Base-by-base conservation (phyloP, 202 grass and related monocot species). In the Setaria viridis region DNA sequence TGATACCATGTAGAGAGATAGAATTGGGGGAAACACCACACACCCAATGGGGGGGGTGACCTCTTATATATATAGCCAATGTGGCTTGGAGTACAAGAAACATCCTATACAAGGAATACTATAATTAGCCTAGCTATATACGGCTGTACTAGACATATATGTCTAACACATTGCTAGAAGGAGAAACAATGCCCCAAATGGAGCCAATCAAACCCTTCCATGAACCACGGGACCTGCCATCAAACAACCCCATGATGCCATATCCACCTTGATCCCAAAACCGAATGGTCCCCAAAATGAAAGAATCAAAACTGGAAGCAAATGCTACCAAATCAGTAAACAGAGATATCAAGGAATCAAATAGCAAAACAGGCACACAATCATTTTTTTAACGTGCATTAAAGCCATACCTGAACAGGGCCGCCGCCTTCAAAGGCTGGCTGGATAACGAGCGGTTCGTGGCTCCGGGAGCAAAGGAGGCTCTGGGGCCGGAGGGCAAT, bases 401-500 rank as follows among this genome's bases (percentile, higher is more conserved):
- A 2, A 53, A 4, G 14, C 5, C 68, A 8, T 67, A 84, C 74
- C 76, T 80, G 81, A 60, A 62, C 13, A 4, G 70, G 82, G 47
- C 64, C 54, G 20, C 62, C 21, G 20, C 70, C 17, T 11, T 70
- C 64, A 3, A 19, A 47, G 57, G 17, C 76, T 30, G 87, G 90
- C 4, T 50, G 60, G 25, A 90, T 58, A 20, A 58, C 4, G 48
- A 90, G 4, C 11, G 10, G 9, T 43, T 21, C 70, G 14, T 41
- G 11, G 13, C 72, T 68, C 37, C 20, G 30, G 49, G 58, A 71
- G 63, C 41, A 90, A 6, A 62, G 62, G 48, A 66, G 76, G 50
- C 71, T 73, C 57, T 62, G 87, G 47, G 69, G 37, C 58, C 63
- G 53, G 25, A 92, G 59, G 15, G 59, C 56, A 79, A 84, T 90